phyloP scores from a whole-genome alignment of 805 yeast genomes.

The Wickerhamiella cacticola region DNA sequence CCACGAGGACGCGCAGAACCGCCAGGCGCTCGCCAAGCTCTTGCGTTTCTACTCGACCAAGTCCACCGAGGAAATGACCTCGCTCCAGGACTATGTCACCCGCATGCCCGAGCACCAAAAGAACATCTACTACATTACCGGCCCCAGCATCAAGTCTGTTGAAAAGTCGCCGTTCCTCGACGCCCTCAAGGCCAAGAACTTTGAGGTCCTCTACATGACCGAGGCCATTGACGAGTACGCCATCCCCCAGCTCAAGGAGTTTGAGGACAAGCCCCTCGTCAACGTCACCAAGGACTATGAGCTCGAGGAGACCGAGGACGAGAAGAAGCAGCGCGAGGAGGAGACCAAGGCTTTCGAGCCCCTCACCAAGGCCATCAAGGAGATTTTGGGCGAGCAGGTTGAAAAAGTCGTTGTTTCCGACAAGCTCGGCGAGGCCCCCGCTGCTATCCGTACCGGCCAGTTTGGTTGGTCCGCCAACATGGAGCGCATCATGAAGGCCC shows the following conservation, averaged over 20 bases:
- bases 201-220: slow-evolving; percentile 93
- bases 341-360: slow-evolving; percentile 87
- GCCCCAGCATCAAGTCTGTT: slow-evolving; percentile 94
- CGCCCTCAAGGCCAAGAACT: slow-evolving; percentile 95
- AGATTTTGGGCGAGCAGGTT: slow-evolving; percentile 94
- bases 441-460: slow-evolving; percentile 99
- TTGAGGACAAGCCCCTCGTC: slow-evolving; percentile 97
- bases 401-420: slow-evolving; percentile 98
- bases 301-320: slow-evolving; percentile 92
- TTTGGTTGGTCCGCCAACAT: slow-evolving; percentile 99
- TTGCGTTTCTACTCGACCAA: slow-evolving; percentile 96
- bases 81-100: slow-evolving; percentile 92
- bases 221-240: slow-evolving; percentile 99
- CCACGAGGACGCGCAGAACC: slow-evolving; percentile 98
- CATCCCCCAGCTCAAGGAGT: slow-evolving; percentile 98
- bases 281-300: slow-evolving; percentile 99
- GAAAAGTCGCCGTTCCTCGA: slow-evolving; percentile 99
- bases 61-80: slow-evolving; percentile 85
- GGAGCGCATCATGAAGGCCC: slow-evolving; percentile 99
- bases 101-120: slow-evolving; percentile 99
- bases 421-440: slow-evolving; percentile 96
- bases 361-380: slow-evolving; percentile 91
- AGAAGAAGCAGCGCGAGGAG: slow-evolving; percentile 86
- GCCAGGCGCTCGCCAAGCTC: slow-evolving; percentile 87
- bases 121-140: slow-evolving; percentile 98